Evolutionary conservation across 345 rosid genomes (phyloP).

Genomic region (Mangifera indica): DNA sequence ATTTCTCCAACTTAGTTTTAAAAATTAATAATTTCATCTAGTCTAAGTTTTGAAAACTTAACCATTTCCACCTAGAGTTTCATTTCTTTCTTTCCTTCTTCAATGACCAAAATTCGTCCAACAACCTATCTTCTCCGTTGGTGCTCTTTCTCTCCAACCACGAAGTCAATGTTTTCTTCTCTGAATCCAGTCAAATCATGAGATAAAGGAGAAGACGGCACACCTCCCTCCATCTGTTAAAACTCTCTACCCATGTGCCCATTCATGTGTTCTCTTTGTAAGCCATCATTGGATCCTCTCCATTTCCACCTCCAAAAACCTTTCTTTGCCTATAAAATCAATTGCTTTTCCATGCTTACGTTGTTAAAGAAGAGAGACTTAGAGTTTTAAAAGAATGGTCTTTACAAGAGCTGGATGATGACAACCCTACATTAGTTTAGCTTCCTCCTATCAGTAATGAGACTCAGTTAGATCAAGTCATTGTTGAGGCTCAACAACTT

Average conservation of each 20-base stretch:
- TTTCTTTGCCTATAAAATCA: slow-evolving; percentile 17
- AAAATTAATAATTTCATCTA: no score
- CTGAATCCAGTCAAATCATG: no score
- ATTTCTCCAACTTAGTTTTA: no score
- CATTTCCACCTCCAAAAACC: slow-evolving; percentile 17
- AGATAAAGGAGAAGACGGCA: no score
- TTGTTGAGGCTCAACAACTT: slow-evolving; percentile 71
- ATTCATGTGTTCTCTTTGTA: slow-evolving; percentile 19
- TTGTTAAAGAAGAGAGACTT: slow-evolving; percentile 19
- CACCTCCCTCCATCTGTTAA: slow-evolving; percentile 34
- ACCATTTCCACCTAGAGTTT: no score
- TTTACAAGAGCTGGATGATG: slow-evolving; percentile 55
- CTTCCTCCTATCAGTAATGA: slow-evolving; percentile 55
- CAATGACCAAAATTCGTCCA: no score
- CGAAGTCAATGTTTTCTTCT: no score
- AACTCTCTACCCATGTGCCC: slow-evolving; percentile 24
- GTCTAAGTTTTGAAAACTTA: no score
- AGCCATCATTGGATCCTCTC: slow-evolving; percentile 14
- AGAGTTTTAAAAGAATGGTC: slow-evolving; percentile 31
- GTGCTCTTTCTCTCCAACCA: no score
- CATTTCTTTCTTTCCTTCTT: no score
- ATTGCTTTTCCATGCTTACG: slow-evolving; percentile 19
- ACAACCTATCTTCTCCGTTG: no score
- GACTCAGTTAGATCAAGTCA: slow-evolving; percentile 66
- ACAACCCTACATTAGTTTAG: slow-evolving; percentile 58